These are phyloP conservation scores for Torulaspora delbrueckii DNA, from an alignment of 805 yeast species.

Conservation along the genomic window DNA sequence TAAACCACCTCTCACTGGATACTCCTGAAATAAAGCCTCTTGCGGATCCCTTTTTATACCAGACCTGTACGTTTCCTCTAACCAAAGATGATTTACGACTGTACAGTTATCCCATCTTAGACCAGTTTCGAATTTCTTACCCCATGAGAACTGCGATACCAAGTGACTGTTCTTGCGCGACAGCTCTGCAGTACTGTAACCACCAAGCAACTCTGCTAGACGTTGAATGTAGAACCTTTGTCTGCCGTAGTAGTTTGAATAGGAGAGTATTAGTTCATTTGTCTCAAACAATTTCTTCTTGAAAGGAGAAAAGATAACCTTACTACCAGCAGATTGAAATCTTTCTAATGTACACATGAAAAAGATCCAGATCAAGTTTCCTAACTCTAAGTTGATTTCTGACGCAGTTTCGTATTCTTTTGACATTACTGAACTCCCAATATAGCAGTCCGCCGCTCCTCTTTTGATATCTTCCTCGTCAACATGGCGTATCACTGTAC, in stretches of 20 bases:
- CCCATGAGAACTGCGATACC: conserved; percentile 60
- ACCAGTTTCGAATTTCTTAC: conserved; percentile 75
- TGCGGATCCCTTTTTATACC: conserved; percentile 17
- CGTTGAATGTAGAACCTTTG: conserved; percentile 67
- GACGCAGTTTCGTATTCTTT: conserved; percentile 47
- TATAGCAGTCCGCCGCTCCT: conserved; percentile 42
- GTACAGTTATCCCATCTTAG: conserved; percentile 48
- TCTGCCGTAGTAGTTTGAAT: conserved; percentile 82
- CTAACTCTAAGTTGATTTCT: conserved; percentile 42
- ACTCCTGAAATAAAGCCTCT: conserved; percentile 10
- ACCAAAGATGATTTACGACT: conserved; percentile 75
- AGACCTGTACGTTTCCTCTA: conserved; percentile 64
- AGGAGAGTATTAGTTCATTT: conserved; percentile 51
- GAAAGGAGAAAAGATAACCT: conserved; percentile 67
- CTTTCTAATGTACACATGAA: conserved; percentile 52
- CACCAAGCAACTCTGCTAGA: conserved; percentile 67
- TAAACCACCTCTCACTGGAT: conserved; percentile 16
- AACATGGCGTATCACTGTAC: conserved; percentile 37
- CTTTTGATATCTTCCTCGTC: conserved; percentile 18
- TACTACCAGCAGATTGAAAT: conserved; percentile 52
- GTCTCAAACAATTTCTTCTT: conserved; percentile 46
- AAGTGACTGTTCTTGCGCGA: conserved; percentile 66
- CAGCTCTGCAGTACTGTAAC: conserved; percentile 60
- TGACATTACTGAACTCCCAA: conserved; percentile 63
- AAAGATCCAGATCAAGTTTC: conserved; percentile 73